Base-by-base conservation (phyloP, 2,329 filamentous ascomycete genomes). In the Shiraia sp. region DNA sequence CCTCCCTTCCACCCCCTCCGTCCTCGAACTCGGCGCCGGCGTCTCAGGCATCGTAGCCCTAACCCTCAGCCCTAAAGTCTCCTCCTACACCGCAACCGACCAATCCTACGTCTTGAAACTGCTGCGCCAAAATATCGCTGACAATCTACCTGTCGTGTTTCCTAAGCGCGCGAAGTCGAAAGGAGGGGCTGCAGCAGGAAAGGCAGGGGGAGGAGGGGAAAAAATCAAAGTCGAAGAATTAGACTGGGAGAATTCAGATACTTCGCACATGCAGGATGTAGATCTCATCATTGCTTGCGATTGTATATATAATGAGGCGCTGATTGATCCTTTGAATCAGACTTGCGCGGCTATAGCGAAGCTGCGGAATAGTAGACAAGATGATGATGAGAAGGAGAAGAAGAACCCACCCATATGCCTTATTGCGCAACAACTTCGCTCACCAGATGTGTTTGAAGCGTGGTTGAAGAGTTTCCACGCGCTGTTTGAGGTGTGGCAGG, bases 251-350 rank as follows among this genome's bases (percentile, higher is more conserved):
- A 67, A 66, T 2, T 76, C 81, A 53, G 70, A 73, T 32, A 65
- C 79, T 2, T 53, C 59, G 1, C 59, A 62, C 3, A 55, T 75
- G 6, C 75, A 77, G 0, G 78, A 82, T 47, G 79, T 93, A 53
- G 87, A 95, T 59, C 71, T 83, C 10, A 75, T 97, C 9, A 66
- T 97, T 25, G 90, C 90, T 3, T 95, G 90, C 63, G 93, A 99
- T 69, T 96, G 91, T 69, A 86, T 99, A 55, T 99, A 95, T 75
- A 99, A 97, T 70, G 88, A 96, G 53, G 81, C 87, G 2, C 79
- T 97, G 3, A 81, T 97, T 16, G 74, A 80, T 30, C 90, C 91
- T 0, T 81, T 97, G 34, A 87, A 93, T n/a, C 80, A 85, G 57
- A 87, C 89, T 0, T 95, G 88, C 65, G 81, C 76, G 5, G 87